phyloP scores from a whole-genome alignment of 345 rosid genomes.

The Salix viminalis region DNA sequence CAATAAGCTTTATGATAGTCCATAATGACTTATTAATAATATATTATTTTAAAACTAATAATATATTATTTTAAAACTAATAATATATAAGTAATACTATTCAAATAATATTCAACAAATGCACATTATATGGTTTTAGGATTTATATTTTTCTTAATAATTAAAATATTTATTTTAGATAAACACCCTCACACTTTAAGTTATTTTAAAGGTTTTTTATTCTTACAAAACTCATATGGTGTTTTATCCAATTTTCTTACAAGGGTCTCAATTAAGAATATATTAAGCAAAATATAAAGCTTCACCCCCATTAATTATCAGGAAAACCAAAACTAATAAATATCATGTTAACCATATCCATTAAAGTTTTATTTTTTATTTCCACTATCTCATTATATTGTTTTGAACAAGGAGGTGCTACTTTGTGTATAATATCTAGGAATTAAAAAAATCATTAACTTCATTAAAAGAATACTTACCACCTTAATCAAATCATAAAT shows the following conservation, averaged over 20 bases:
- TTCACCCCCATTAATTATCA: not conserved
- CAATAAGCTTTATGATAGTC: too few species aligned
- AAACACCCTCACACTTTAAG: slow-evolving; percentile 4
- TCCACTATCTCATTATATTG: too few species aligned
- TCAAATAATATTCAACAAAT: too few species aligned
- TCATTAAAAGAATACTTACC: too few species aligned
- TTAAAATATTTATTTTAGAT: not conserved
- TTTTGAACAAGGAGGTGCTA: too few species aligned
- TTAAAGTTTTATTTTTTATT: not conserved
- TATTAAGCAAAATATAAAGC: not conserved
- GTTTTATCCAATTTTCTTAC: not conserved
- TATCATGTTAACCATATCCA: not conserved
- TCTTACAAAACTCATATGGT: not conserved
- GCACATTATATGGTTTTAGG: too few species aligned
- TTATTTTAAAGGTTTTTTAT: not conserved
- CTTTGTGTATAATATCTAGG: too few species aligned
- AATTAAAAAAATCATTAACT: too few species aligned
- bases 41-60: too few species aligned
- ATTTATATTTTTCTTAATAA: not conserved
- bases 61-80: too few species aligned
- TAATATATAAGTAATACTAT: too few species aligned
- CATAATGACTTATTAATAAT: not conserved
- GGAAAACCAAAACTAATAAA: not conserved
- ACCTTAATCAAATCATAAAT: too few species aligned
- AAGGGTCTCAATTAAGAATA: not conserved